Conservation (phyloP, 2,329 filamentous ascomycete species). For the Colletotrichum destructivum region DNA sequence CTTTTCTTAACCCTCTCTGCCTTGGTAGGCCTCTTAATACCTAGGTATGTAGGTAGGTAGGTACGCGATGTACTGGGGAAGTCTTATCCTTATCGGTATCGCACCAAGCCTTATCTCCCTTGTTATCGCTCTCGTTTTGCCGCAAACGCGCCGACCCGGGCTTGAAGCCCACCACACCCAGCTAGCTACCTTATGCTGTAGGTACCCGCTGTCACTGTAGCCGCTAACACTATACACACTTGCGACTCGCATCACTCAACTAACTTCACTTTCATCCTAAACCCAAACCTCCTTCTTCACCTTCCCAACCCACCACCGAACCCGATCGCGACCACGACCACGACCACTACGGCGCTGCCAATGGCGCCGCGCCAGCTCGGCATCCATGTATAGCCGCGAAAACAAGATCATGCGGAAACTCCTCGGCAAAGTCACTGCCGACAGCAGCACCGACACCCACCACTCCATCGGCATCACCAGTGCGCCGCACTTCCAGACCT, state of each 20-base stretch:
- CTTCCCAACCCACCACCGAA: neutral
- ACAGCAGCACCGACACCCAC: slow-evolving; percentile 61
- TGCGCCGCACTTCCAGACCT: slow-evolving; percentile 56
- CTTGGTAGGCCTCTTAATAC: too few species aligned
- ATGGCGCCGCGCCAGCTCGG: slow-evolving; percentile 53
- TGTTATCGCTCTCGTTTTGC: neutral
- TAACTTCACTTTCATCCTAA: neutral
- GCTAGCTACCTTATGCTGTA: neutral
- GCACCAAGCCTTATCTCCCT: too few species aligned
- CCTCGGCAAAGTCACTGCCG: slow-evolving; percentile 67
- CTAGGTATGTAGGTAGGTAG: too few species aligned
- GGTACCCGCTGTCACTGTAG: neutral
- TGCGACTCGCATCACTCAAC: slow-evolving; percentile 11
- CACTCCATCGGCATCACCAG: slow-evolving; percentile 61
- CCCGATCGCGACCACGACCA: slow-evolving; percentile 5
- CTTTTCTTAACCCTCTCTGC: too few species aligned
- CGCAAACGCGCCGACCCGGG: slow-evolving; percentile 6
- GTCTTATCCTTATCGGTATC: neutral
- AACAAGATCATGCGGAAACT: slow-evolving; percentile 74
- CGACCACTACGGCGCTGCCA: slow-evolving; percentile 30
- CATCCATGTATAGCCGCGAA: slow-evolving; percentile 66
- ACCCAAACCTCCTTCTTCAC: neutral
- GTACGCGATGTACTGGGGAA: neutral
- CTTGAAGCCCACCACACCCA: slow-evolving; percentile 2
- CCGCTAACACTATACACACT: neutral